Evolutionary conservation across 1,284 basidiomycete genomes (phyloP), one percentile per base, ranked within the genome.

Genomic region (Xerocomus amazonicus): DNA sequence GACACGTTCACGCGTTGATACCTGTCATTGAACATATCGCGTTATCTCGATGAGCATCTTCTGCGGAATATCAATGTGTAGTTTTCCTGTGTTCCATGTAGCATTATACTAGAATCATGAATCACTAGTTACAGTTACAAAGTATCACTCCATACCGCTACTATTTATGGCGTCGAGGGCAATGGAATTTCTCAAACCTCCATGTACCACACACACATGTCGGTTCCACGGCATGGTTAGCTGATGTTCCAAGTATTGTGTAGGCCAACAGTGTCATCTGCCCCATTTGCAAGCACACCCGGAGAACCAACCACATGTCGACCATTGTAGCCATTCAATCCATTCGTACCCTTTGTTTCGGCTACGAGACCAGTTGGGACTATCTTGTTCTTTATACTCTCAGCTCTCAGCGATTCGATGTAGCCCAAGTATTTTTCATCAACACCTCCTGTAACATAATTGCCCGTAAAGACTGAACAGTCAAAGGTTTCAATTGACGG

Each of bases 401-500:
- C 96, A 43, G 87, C 87, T 28, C 97, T 82, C 48, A 92, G 65
- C 40, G 72, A 73, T 69, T 97, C 92, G 40, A 99, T 68, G 54
- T 83, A 74, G 33, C 74, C 69, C 43, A 99, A 77, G 73, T 99
- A 99, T 45, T 69, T 76, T 59, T 91, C 88, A 60, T 93, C 87
- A 26, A 99, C 90, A n/a, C 90, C 90, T 29, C 97, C 96, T 1
- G 97, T 99, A 47, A 98, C 83, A 69, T 99, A 99, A 66, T 96
- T 81, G 47, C 97, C 97, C 23, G 92, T 93, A 71, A 99, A 99
- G 36, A 99, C 96, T 13, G 95, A 97, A 72, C 95, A 98, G 68
- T 99, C 97, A 62, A 99, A 98, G 17, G 76, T 72, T 51, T 74
- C 70, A 63, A 99, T 88, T 13, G 72, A 70, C 0, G 87, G 81